Conservation (phyloP, 2,329 filamentous ascomycete genomes). For the Penicillium occitanis region DNA sequence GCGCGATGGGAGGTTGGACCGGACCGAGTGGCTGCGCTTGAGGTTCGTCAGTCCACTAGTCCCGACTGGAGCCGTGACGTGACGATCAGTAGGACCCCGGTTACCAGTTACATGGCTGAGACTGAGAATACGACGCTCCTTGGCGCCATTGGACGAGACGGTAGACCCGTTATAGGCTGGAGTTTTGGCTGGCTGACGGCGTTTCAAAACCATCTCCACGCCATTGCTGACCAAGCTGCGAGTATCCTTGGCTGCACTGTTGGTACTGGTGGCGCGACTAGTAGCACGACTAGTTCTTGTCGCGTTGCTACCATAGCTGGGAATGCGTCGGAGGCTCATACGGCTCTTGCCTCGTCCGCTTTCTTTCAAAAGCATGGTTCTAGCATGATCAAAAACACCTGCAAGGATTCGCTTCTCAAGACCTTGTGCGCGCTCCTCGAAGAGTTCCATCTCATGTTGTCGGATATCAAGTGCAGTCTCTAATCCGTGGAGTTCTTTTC, state of each 20-base stretch:
- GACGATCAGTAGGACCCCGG: constrained; percentile 38
- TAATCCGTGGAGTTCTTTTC: constrained; percentile 83
- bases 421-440: constrained; percentile 84
- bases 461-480: constrained; percentile 87
- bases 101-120: constrained; percentile 87
- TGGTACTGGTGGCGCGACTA: constrained; percentile 34
- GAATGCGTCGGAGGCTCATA: constrained; percentile 55
- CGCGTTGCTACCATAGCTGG: constrained; percentile 46
- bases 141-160: constrained; percentile 49
- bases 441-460: constrained; percentile 83
- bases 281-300: constrained; percentile 35
- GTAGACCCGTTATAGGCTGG: constrained; percentile 40
- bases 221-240: constrained; percentile 42
- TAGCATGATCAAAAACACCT: constrained; percentile 93
- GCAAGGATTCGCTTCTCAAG: constrained; percentile 92
- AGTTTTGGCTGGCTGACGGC: constrained; percentile 48
- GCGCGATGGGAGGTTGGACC: constrained; percentile 59
- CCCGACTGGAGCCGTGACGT: constrained; percentile 31
- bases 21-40: constrained; percentile 76
- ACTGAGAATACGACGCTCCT: constrained; percentile 78
- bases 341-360: constrained; percentile 52
- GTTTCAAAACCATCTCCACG: constrained; percentile 52
- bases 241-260: constrained; percentile 38
- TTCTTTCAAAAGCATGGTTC: constrained; percentile 73
- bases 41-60: constrained; percentile 56